phyloP scores from a whole-genome alignment of 2,329 filamentous ascomycete species.

The Bertia moriformis region DNA sequence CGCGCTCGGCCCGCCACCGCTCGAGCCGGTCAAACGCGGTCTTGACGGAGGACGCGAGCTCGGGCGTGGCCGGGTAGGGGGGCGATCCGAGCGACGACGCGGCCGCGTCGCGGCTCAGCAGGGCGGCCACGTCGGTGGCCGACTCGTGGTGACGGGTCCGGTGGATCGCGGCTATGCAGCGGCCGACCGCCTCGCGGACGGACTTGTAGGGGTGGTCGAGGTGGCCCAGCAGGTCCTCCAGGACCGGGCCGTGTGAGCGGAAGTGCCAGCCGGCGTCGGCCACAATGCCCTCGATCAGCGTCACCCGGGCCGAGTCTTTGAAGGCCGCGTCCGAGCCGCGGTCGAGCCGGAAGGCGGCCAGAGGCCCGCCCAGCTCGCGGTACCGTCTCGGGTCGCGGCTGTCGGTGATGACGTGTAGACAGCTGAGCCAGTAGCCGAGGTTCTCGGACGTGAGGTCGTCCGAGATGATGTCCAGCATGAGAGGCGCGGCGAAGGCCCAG shows the following conservation, averaged over 20 bases:
- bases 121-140: slow-evolving; percentile 61
- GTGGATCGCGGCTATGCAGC: slow-evolving; percentile 75
- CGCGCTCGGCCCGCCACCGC: slow-evolving; percentile 71
- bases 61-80: slow-evolving; percentile 65
- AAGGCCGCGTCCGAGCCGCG: slow-evolving; percentile 94
- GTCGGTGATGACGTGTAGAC: slow-evolving; percentile 76
- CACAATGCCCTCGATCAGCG: slow-evolving; percentile 75
- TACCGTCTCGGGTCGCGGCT: slow-evolving; percentile 78
- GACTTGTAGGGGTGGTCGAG: slow-evolving; percentile 97
- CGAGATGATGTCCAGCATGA: slow-evolving; percentile 72
- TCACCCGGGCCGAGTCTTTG: slow-evolving; percentile 94
- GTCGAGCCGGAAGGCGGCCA: slow-evolving; percentile 77
- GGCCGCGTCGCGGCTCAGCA: slow-evolving; percentile 66
- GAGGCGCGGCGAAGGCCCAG: slow-evolving; percentile 82
- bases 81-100: slow-evolving; percentile 64
- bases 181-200: slow-evolving; percentile 84
- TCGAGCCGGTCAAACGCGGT: slow-evolving; percentile 69
- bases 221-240: slow-evolving; percentile 77
- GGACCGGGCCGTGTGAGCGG: slow-evolving; percentile 71
- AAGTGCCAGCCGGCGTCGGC: slow-evolving; percentile 92
- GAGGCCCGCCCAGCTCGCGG: slow-evolving; percentile 70
- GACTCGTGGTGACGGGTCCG: slow-evolving; percentile 89
- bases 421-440: slow-evolving; percentile 84
- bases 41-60: slow-evolving; percentile 59
- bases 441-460: slow-evolving; percentile 92